Conservation (phyloP, 495 filamentous ascomycete species). For the Lasiosphaeria miniovina region DNA sequence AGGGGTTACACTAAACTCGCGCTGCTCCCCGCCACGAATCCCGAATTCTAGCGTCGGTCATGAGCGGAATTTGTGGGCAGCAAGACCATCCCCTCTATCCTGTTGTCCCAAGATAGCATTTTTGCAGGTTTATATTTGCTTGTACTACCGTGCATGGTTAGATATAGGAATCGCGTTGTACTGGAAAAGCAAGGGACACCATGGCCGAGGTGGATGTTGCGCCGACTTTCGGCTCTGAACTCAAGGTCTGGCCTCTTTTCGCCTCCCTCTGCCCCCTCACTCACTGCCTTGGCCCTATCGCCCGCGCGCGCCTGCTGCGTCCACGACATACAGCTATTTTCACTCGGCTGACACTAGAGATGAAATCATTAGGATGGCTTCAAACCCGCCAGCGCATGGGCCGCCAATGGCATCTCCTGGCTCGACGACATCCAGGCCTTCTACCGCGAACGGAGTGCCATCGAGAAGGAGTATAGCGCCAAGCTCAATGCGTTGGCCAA, state of each 20-base stretch:
- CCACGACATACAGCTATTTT: conserved; percentile 12
- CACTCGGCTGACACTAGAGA: not conserved
- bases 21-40: not conserved
- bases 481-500: conserved; percentile 84
- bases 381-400: conserved; percentile 91
- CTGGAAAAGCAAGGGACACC: conserved; percentile 18
- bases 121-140: conserved; percentile 11
- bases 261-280: not conserved
- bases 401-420: conserved; percentile 83
- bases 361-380: conserved; percentile 70
- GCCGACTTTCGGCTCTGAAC: conserved; percentile 82
- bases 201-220: conserved; percentile 75
- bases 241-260: conserved; percentile 66
- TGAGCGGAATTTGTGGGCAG: not conserved
- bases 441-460: conserved; percentile 87
- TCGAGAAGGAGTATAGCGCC: conserved; percentile 93
- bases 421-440: conserved; percentile 96
- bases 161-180: conserved; percentile 2
- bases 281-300: not conserved
- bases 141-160: conserved; percentile 26
- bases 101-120: conserved; percentile 1
- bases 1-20: not conserved
- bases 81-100: not conserved
- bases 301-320: conserved; percentile 1
- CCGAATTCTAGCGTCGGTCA: not conserved